phyloP scores from a whole-genome alignment of 176 grass and related monocot species.

The Poa annua region DNA sequence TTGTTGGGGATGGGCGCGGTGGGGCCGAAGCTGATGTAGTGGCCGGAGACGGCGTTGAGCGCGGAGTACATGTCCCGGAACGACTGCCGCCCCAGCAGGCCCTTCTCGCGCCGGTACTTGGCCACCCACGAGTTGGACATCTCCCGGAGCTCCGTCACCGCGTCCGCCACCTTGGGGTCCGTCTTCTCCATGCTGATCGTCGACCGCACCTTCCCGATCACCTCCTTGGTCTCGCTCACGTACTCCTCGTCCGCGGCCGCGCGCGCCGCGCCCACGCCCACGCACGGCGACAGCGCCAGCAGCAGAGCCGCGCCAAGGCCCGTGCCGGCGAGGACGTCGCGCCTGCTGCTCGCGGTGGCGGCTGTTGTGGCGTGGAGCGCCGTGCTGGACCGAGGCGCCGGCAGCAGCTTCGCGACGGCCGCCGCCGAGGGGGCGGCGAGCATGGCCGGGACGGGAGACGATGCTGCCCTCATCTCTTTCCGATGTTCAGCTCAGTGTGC shows the following conservation, averaged over 20 bases:
- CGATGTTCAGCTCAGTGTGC: not conserved
- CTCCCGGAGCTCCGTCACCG: slow-evolving; percentile 86
- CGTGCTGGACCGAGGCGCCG: not conserved
- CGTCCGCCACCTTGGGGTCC: slow-evolving; percentile 77
- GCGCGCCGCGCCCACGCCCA: slow-evolving; percentile 33
- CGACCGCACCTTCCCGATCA: slow-evolving; percentile 91
- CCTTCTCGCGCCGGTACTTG: slow-evolving; percentile 91
- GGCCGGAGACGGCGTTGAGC: slow-evolving; percentile 93
- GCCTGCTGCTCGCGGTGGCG: slow-evolving; percentile 19
- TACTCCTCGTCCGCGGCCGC: slow-evolving; percentile 81
- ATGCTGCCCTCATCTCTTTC: slow-evolving; percentile 46
- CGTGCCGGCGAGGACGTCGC: slow-evolving; percentile 34
- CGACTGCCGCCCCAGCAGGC: slow-evolving; percentile 72
- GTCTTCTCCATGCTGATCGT: slow-evolving; percentile 83
- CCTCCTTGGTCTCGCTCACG: slow-evolving; percentile 83
- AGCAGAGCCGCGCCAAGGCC: slow-evolving; percentile 29
- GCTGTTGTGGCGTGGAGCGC: not conserved
- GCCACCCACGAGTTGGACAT: slow-evolving; percentile 94
- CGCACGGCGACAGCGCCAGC: slow-evolving; percentile 29
- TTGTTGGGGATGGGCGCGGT: slow-evolving; percentile 91
- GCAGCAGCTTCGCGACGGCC: slow-evolving; percentile 30
- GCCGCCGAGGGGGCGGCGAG: slow-evolving; percentile 24
- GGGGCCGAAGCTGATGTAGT: slow-evolving; percentile 99
- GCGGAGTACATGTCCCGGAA: slow-evolving; percentile 99
- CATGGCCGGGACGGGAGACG: slow-evolving; percentile 43